Base-by-base conservation (phyloP, 495 filamentous ascomycete genomes). In the Xylaria flabelliformis region DNA sequence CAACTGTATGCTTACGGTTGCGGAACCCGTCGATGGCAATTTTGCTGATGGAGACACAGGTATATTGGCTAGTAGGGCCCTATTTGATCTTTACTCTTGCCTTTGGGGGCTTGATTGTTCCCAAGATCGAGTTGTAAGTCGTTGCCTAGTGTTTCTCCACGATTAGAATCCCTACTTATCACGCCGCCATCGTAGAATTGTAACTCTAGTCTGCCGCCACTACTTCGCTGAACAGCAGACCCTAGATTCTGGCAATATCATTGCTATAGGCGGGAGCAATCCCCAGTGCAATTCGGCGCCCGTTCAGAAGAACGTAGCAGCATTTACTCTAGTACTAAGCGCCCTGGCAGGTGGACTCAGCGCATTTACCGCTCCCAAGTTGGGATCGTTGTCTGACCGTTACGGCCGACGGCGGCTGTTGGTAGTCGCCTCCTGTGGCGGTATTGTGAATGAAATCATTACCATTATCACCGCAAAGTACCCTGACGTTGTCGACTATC, bases 311-410 rank as follows among this genome's bases (percentile, higher is more conserved):
- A 83, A 86, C n/a, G 91, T 93, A 2, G 88, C 96, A 8, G 88
- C 88, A 41, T 97, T 97, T 76, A 89, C 87, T 39, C 87, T 98
- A 1, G 90, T 91, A 73, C 82, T 92, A 68, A 91, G 85, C 69
- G 85, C 97, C 46, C 85, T 91, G 21, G 85, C 88, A 4, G 95
- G 95, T 2, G 82, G 91, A 4, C 79, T 97, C 3, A 86, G 87
- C 66, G 94, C 94, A 8, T 76, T 98, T 73, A 90, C 90, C 29
- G 91, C 91, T 58, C 96, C 96, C 3, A 93, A 92, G 69, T 79
- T 99, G 5, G 96, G 96, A 3, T 87, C 91, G 0, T 81, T 97
- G 26, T 98, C 95, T 2, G 96, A 99, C 83, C 90, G 93, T 7
- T 93, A 94, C 82, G 96, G 96, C 2, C 88, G 96, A 59, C 93